A percentile compares a stretch with the other conserved stretches of the same genome.
Evolutionary conservation across 208 protist species (phyloP).

Genomic region (Trypanosomatidae sp.): DNA sequence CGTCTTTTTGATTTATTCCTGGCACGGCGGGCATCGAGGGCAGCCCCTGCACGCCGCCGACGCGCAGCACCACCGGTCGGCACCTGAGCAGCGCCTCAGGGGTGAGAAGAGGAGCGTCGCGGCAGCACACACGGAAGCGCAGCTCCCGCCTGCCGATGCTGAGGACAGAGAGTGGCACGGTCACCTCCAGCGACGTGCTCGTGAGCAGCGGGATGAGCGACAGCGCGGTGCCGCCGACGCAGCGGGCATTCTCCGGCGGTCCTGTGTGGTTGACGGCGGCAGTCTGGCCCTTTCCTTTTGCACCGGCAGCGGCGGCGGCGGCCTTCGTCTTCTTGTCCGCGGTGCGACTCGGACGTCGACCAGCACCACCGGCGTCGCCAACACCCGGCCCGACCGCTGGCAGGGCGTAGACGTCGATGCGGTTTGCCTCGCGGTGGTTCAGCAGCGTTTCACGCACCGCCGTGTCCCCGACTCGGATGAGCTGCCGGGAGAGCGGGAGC

Average conservation of each 20-base stretch:
- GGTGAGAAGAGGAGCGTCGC: conserved; percentile 17
- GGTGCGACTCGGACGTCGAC: too few species aligned
- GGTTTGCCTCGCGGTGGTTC: conserved; percentile 16
- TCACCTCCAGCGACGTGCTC: conserved; percentile 10
- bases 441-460: conserved; percentile 10
- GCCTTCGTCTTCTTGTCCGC: background rate
- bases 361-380: background rate
- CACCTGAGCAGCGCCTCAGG: conserved; percentile 15
- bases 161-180: conserved; percentile 2
- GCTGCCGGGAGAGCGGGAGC: conserved; percentile 10
- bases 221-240: conserved; percentile 9
- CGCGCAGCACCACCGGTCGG: conserved; percentile 24
- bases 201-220: conserved; percentile 24
- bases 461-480: conserved; percentile 3
- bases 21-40: background rate
- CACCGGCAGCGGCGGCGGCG: background rate
- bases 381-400: background rate
- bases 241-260: conserved; percentile 12
- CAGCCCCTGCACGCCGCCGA: conserved; percentile 14
- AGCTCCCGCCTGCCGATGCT: background rate
- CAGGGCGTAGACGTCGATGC: conserved; percentile 24
- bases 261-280: too few species aligned
- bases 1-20: background rate
- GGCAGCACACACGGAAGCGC: conserved; percentile 23
- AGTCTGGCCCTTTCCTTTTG: conserved; percentile 3